Base-by-base conservation (phyloP, 2,329 filamentous ascomycete genomes). In the Dactylellina drechsleri region DNA sequence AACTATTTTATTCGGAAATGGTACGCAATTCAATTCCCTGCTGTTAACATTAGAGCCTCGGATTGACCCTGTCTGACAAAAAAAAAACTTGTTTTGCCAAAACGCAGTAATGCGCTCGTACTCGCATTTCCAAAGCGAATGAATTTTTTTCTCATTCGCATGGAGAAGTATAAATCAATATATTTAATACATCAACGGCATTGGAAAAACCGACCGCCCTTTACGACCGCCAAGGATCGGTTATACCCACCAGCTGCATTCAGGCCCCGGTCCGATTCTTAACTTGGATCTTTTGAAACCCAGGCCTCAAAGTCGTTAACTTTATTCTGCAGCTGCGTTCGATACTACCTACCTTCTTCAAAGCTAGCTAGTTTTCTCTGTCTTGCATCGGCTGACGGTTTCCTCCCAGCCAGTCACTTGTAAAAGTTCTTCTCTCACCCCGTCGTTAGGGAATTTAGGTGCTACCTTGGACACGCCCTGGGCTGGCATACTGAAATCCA, bases 201-300 rank as follows among this genome's bases (percentile, higher is more conserved):
- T 36, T 36, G 31, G 7, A 36, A 36, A 36, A 36, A 36, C 31
- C 31, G 31, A 36, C 31, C 31, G 31, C 6, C 31, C 31, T 36
- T 36, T 36, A 36, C 31, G 31, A 1, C 23, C 31, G 31, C 43
- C 43, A 47, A 47, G 43, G 43, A 15, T 47, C 43, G 43, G 43
- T 47, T 47, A 3, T 52, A 52, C 47, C 47, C 47, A 52, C 7
- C 47, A 13, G 47, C 18, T 52, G 16, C n/a, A 52, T 36, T 36
- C 31, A 36, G 31, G 31, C 31, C 31, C 31, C 6, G 43, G 43
- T 18, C 43, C 13, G 43, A 47, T n/a, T 18, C 13, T n/a, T 47
- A 41, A 56, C 36, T 41, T 56, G 13, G 28, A 56, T 52, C 10
- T 52, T n/a, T 26, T 58, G 54, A 58, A 43, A 58, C 54, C 16